A percentile compares a stretch with the other conserved stretches of the same genome.
These are phyloP conservation scores for Hypoxylon crocopeplum DNA, from an alignment of 495 filamentous ascomycete genomes.

Conservation along the genomic window DNA sequence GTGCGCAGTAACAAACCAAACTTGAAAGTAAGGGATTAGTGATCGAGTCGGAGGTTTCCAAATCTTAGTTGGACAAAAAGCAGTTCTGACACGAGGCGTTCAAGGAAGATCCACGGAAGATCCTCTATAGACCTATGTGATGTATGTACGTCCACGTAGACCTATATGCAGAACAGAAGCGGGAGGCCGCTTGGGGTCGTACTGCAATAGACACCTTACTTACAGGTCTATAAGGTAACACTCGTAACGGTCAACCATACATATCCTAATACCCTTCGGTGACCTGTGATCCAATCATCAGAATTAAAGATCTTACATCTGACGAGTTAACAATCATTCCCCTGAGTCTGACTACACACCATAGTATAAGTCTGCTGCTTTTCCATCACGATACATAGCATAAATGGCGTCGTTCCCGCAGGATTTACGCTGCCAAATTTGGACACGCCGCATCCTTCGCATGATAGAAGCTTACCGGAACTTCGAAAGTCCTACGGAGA, in stretches of 20 bases:
- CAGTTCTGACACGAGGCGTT: conserved; percentile 28
- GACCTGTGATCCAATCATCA: conserved; percentile 1
- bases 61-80: conserved; percentile 2
- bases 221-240: too few species aligned
- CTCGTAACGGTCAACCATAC: too few species aligned
- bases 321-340: conserved; percentile 1
- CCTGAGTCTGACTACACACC: conserved; percentile 18
- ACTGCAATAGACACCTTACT: too few species aligned
- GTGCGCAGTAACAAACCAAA: not conserved
- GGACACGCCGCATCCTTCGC: conserved; percentile 14
- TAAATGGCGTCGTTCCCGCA: conserved; percentile 14
- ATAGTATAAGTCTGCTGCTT: too few species aligned
- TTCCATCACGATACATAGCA: conserved; percentile 2
- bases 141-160: conserved; percentile 29
- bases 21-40: too few species aligned
- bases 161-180: conserved; percentile 17
- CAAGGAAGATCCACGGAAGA: conserved; percentile 20
- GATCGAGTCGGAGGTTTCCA: conserved; percentile 26
- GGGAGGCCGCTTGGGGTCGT: conserved; percentile 21
- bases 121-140: not conserved
- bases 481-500: conserved; percentile 23
- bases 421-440: conserved; percentile 18
- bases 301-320: conserved; percentile 30
- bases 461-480: conserved; percentile 13
- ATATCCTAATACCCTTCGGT: too few species aligned